These are phyloP conservation scores for Laburnicola sp. DNA, from an alignment of 2,329 filamentous ascomycete species.

Conservation along the genomic window DNA sequence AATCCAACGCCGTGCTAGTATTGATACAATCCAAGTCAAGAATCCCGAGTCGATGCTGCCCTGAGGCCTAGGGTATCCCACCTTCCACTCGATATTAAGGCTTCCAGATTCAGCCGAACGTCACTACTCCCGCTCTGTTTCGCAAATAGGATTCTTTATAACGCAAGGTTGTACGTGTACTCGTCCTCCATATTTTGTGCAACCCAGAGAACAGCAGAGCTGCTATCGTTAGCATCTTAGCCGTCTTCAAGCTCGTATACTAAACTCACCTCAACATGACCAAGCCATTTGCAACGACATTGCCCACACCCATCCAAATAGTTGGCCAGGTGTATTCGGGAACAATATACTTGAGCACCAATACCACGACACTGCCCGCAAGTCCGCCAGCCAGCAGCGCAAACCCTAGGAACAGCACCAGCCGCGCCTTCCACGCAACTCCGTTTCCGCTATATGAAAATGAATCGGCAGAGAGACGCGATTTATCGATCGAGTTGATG, in stretches of 20 bases:
- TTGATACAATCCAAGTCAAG: slow-evolving; percentile 15
- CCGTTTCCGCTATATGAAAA: slow-evolving; percentile 67
- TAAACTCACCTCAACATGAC: slow-evolving; percentile 66
- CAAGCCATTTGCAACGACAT: slow-evolving; percentile 65
- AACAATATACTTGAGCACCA: slow-evolving; percentile 70
- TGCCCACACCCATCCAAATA: slow-evolving; percentile 69
- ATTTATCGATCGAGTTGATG: slow-evolving; percentile 73
- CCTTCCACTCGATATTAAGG: background rate
- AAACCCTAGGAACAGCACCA: slow-evolving; percentile 71
- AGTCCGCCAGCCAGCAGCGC: slow-evolving; percentile 69
- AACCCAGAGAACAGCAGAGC: slow-evolving; percentile 68
- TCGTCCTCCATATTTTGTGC: slow-evolving; percentile 75
- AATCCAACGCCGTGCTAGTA: slow-evolving; percentile 17
- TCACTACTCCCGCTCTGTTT: background rate
- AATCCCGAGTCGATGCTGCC: slow-evolving; percentile 2
- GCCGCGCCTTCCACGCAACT: slow-evolving; percentile 70
- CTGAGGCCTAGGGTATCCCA: slow-evolving; percentile 2
- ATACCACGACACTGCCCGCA: slow-evolving; percentile 67
- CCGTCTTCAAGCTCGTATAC: slow-evolving; percentile 8
- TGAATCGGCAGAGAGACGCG: slow-evolving; percentile 63
- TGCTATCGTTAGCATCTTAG: slow-evolving; percentile 41
- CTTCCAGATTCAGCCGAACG: background rate
- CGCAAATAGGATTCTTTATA: slow-evolving; percentile 45
- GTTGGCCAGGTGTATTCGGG: slow-evolving; percentile 62
- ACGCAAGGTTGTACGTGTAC: slow-evolving; percentile 69